Percentiles rank a stretch among this genome's conserved stretches.
These are phyloP conservation scores for Verticillium nubilum DNA, from an alignment of 2,329 filamentous ascomycete species.

Conservation along the genomic window DNA sequence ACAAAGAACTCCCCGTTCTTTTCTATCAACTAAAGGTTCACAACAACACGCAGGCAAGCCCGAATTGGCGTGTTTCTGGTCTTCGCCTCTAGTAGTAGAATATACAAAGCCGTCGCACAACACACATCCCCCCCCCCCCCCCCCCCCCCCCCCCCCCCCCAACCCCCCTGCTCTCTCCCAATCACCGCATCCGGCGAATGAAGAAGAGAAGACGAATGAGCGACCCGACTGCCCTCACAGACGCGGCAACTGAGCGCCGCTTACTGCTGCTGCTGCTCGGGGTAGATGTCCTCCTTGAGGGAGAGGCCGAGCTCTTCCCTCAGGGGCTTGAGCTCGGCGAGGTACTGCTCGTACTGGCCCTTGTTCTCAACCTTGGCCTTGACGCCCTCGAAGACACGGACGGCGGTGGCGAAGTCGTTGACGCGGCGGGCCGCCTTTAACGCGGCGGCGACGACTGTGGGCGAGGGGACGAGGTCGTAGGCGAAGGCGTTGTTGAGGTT, in stretches of 20 bases:
- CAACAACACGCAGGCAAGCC: conserved; percentile 4
- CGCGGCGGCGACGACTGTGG: conserved; percentile 84
- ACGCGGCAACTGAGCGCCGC: neutral
- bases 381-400: conserved; percentile 98
- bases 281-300: conserved; percentile 91
- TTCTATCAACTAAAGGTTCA: conserved; percentile 8
- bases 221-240: neutral
- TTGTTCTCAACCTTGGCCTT: conserved; percentile 99
- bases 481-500: conserved; percentile 99
- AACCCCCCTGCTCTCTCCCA: too few relatives aligned
- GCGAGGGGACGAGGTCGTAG: conserved; percentile 97
- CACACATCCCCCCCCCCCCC: neutral
- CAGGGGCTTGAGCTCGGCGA: conserved; percentile 85
- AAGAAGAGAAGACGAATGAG: neutral
- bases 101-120: conserved; percentile 23
- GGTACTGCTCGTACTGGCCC: conserved; percentile 93
- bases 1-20: conserved; percentile 3
- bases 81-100: conserved; percentile 21
- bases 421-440: conserved; percentile 91
- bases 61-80: conserved; percentile 7
- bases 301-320: conserved; percentile 89
- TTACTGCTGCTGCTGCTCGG: conserved; percentile 47
- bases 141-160: too few relatives aligned
- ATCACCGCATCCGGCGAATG: too few relatives aligned
- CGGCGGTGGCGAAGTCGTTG: conserved; percentile 97